These are phyloP conservation scores for Sphagnum fallax DNA, from an alignment of 228 moss, liverwort and hornwort species.

Conservation along the genomic window DNA sequence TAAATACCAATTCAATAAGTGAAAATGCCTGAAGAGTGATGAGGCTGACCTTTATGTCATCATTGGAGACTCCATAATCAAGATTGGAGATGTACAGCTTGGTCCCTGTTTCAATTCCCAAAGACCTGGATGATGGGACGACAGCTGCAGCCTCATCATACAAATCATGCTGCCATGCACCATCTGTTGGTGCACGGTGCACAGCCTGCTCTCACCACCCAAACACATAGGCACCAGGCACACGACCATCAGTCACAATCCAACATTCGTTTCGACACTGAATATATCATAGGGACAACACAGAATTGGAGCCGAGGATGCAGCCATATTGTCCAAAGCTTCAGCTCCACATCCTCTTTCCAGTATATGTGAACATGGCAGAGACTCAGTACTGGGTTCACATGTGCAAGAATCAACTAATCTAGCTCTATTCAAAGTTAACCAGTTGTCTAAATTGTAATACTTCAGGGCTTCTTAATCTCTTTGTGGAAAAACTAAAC, in stretches of 20 bases:
- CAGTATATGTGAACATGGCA: too few species aligned
- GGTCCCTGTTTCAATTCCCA: conserved; percentile 90
- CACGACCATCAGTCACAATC: conserved; percentile 18
- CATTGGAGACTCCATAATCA: conserved; percentile 84
- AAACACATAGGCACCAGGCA: conserved; percentile 31
- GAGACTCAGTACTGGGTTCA: too few species aligned
- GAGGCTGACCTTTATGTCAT: conserved; percentile 73
- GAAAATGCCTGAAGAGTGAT: background rate
- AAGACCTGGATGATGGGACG: conserved; percentile 37
- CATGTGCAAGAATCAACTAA: too few species aligned
- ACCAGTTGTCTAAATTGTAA: too few species aligned
- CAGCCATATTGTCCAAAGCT: too few species aligned
- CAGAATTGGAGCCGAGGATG: too few species aligned
- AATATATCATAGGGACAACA: too few species aligned
- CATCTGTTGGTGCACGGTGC: conserved; percentile 63
- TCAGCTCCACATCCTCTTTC: too few species aligned
- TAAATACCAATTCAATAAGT: too few species aligned
- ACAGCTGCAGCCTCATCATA: conserved; percentile 81
- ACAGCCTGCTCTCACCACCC: conserved; percentile 63
- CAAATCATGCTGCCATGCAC: conserved; percentile 82
- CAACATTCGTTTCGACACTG: background rate
- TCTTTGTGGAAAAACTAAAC: too few species aligned
- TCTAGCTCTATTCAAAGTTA: too few species aligned
- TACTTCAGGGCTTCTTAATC: too few species aligned
- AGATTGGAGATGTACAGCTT: conserved; percentile 97